Evolutionary conservation across 169 alveolate genomes (phyloP), one percentile per base, ranked within the genome.

Genomic region (Eimeria falciformis): DNA sequence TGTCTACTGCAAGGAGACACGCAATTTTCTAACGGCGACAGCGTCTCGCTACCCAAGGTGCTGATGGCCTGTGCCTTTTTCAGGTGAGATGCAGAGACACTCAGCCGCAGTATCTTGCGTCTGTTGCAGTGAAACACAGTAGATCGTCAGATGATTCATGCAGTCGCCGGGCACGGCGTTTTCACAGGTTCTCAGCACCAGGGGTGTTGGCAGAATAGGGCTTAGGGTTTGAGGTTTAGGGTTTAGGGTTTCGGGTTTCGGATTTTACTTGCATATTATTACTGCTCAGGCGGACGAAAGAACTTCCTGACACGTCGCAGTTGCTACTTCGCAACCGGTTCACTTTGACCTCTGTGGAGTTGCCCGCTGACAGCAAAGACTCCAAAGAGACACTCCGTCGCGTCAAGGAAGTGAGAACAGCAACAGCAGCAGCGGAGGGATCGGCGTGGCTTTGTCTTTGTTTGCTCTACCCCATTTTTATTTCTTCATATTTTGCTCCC

Each of bases 251-350:
- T n/a, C n/a, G n/a, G n/a, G n/a, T n/a, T n/a, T n/a, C n/a, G n/a
- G n/a, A n/a, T 50, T 50, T 50, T 11, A 50, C 14, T 14, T 50
- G 62, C 29, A 12, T 2, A 0, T 0, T 68, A 17, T 71, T 33
- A 17, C n/a, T 29, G 23, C 40, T 3, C 56, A 71, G 83, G 56
- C 83, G 56, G n/a, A 71, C 83, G 4, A 7, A 7, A 1, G 83
- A 43, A 18, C 55, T 71, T 7, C 58, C 83, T 12, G 50, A 71
- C 27, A 11, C n/a, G 18, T 71, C 83, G 5, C 83, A 33, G 33
- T 18, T 71, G 56, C 27, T 71, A 21, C 27, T 71, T n/a, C 83
- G 83, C 23, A 71, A 71, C 50, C 50, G 83, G 5, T 71, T 71
- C 18, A 37, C 83, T 18, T 25, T 71, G 33, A 71, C 83, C 18